phyloP scores from a whole-genome alignment of 1,139 yeast species.

The Scheffersomyces segobiensis region DNA sequence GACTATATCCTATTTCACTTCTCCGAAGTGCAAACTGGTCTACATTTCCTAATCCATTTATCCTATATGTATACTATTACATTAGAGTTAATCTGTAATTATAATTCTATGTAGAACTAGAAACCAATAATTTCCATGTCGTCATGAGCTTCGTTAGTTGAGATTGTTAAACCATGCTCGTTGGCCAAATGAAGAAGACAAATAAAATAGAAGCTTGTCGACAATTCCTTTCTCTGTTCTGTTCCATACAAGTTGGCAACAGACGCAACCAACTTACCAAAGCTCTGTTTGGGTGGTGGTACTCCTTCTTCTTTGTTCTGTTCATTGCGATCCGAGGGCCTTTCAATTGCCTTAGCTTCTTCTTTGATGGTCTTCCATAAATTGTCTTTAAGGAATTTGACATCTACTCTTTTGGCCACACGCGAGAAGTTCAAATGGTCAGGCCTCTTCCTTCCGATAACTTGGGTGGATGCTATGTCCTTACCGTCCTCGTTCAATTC shows the following conservation, averaged over 20 bases:
- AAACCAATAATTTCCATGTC: conserved; percentile 58
- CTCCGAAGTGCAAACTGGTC: too few species aligned
- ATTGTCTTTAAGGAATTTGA: conserved; percentile 75
- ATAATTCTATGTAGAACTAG: conserved; percentile 6
- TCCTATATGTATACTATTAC: neutral
- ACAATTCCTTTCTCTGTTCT: conserved; percentile 33
- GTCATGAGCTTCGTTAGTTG: conserved; percentile 52
- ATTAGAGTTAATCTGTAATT: neutral
- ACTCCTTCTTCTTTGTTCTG: conserved; percentile 3
- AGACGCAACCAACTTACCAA: conserved; percentile 46
- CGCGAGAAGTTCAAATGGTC: conserved; percentile 75
- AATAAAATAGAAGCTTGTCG: conserved; percentile 29
- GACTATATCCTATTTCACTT: too few species aligned
- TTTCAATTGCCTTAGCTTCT: conserved; percentile 8
- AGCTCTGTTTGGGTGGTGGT: conserved; percentile 24
- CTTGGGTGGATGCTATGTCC: conserved; percentile 8
- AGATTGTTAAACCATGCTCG: conserved; percentile 42
- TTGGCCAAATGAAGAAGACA: conserved; percentile 29
- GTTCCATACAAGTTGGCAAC: conserved; percentile 55
- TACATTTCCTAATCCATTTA: too few species aligned
- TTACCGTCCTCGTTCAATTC: conserved; percentile 18
- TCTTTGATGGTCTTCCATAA: conserved; percentile 65
- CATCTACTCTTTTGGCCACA: conserved; percentile 84
- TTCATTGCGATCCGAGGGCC: conserved; percentile 2
- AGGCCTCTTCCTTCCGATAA: conserved; percentile 37